Conservation (phyloP, 768 basidiomycete species). For the Amanita molliuscula region DNA sequence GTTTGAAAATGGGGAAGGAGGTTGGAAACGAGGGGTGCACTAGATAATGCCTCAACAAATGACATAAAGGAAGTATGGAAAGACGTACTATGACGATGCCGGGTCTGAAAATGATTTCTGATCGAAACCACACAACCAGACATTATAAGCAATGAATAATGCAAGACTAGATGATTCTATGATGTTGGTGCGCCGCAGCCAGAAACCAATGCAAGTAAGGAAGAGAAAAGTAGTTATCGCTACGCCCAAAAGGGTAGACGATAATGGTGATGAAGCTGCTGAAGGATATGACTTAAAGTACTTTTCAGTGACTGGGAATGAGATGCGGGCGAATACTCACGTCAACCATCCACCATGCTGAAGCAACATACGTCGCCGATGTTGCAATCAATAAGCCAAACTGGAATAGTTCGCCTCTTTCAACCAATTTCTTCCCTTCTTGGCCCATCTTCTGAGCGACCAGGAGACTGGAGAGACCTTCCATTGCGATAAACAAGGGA, state of each 20-base stretch:
- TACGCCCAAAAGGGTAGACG: conserved; percentile 82
- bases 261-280: conserved; percentile 74
- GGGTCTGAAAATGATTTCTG: conserved; percentile 63
- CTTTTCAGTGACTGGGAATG: conserved; percentile 9
- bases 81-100: conserved; percentile 65
- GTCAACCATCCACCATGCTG: conserved; percentile 80
- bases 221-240: conserved; percentile 85
- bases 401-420: conserved; percentile 64
- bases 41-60: conserved; percentile 17
- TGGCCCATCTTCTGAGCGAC: conserved; percentile 78
- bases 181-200: conserved; percentile 79
- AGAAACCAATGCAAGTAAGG: conserved; percentile 86
- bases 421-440: conserved; percentile 60
- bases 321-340: conserved; percentile 31
- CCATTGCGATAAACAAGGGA: conserved; percentile 72
- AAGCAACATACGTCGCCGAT: conserved; percentile 69
- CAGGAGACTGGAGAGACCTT: conserved; percentile 75
- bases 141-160: conserved; percentile 81
- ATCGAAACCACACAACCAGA: conserved; percentile 84
- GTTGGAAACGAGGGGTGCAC: conserved; percentile 68
- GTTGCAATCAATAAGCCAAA: conserved; percentile 68
- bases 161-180: conserved; percentile 86
- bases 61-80: not conserved
- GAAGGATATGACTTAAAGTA: conserved; percentile 61
- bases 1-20: conserved; percentile 76